These are phyloP conservation scores for Diaporthe ampelina DNA, from an alignment of 2,329 filamentous ascomycete species.

Conservation along the genomic window DNA sequence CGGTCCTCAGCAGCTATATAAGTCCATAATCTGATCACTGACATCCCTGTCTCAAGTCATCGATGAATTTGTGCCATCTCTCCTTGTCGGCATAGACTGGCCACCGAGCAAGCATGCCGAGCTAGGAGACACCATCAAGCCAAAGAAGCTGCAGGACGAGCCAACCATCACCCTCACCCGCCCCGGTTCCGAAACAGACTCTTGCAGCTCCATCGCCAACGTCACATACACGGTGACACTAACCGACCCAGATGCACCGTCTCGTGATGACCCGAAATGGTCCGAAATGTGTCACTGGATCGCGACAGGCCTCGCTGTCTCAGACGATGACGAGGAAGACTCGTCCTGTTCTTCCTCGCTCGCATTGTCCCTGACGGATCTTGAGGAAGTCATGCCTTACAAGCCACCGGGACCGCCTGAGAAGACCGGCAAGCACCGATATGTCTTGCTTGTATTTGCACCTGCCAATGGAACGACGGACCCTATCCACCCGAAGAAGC, in stretches of 20 bases:
- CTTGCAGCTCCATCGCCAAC: conserved; percentile 26
- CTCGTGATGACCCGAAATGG: conserved; percentile 58
- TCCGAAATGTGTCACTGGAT: conserved; percentile 63
- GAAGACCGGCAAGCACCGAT: conserved; percentile 59
- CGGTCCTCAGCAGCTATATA: not conserved
- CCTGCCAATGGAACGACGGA: conserved; percentile 56
- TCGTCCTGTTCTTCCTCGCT: conserved; percentile 42
- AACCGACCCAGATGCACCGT: conserved; percentile 60
- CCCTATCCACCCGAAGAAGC: conserved; percentile 52
- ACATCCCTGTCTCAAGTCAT: conserved; percentile 59
- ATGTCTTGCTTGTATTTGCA: conserved; percentile 57
- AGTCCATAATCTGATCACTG: not conserved
- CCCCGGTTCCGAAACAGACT: conserved; percentile 36
- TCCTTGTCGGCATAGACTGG: conserved; percentile 65
- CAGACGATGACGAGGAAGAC: not conserved
- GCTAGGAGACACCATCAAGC: conserved; percentile 65
- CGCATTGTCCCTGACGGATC: conserved; percentile 8
- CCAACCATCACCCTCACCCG: conserved; percentile 51
- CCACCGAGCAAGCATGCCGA: conserved; percentile 56
- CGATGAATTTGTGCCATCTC: conserved; percentile 69
- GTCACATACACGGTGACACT: conserved; percentile 52
- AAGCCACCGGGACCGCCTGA: conserved; percentile 57
- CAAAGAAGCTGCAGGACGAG: conserved; percentile 51
- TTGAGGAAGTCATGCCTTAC: conserved; percentile 56
- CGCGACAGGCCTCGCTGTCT: conserved; percentile 50